Conservation (phyloP, 257 asterid genomes). For the Mentha longifolia region DNA sequence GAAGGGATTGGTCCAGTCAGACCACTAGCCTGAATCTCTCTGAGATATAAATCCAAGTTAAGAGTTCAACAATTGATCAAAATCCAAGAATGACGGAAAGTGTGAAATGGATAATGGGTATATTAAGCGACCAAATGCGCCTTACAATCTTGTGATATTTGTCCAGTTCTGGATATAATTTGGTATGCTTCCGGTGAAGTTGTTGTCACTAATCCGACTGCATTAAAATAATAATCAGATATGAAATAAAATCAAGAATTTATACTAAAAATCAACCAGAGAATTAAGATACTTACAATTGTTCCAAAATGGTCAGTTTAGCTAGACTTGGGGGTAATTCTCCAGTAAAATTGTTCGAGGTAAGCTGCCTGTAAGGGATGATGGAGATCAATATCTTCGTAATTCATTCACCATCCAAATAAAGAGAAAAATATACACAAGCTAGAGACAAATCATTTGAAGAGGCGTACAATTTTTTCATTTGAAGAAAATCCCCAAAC, state of each 20-base stretch:
- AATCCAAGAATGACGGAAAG: neutral
- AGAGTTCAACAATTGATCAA: neutral
- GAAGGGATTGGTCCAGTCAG: slow-evolving; percentile 68
- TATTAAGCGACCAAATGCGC: neutral
- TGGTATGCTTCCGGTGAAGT: slow-evolving; percentile 67
- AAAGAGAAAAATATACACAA: neutral
- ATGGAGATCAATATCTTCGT: too few relatives aligned
- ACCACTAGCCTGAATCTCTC: slow-evolving; percentile 72
- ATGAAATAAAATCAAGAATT: neutral
- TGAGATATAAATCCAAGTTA: slow-evolving; percentile 34
- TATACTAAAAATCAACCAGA: neutral
- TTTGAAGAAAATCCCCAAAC: slow-evolving; percentile 52
- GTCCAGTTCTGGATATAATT: slow-evolving; percentile 57
- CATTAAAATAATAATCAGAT: neutral
- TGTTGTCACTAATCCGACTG: slow-evolving; percentile 67
- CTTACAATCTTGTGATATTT: slow-evolving; percentile 54
- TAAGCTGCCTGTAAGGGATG: too few relatives aligned
- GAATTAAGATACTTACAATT: too few relatives aligned
- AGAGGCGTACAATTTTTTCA: slow-evolving; percentile 52
- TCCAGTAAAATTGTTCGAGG: slow-evolving; percentile 52
- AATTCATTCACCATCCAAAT: neutral
- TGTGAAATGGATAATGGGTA: too few relatives aligned
- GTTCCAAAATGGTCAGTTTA: slow-evolving; percentile 52
- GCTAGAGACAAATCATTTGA: neutral
- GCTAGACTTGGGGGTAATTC: slow-evolving; percentile 59